A percentile compares a stretch with the other conserved stretches of the same genome.
These are phyloP conservation scores for Fusarium concolor DNA, from an alignment of 2,329 filamentous ascomycete species.

Conservation along the genomic window DNA sequence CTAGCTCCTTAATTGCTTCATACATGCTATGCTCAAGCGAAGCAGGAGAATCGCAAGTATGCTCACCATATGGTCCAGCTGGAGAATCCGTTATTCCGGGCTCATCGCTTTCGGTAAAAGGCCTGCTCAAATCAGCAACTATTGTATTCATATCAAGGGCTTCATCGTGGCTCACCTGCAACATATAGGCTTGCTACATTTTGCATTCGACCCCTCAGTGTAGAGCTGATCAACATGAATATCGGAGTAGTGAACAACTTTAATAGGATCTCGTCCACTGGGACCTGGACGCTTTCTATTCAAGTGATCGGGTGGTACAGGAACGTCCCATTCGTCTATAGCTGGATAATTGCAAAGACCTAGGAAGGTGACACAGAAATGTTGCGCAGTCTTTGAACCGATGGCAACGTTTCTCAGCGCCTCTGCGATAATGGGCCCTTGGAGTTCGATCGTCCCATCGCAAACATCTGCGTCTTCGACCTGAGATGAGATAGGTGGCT, in stretches of 20 bases:
- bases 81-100: conserved; percentile 62
- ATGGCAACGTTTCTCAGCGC: conserved; percentile 60
- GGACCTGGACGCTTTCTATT: conserved; percentile 52
- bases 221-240: conserved; percentile 70
- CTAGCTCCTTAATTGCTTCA: conserved; percentile 59
- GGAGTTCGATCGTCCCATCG: conserved; percentile 61
- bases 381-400: conserved; percentile 61
- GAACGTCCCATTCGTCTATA: conserved; percentile 56
- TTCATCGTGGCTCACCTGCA: conserved; percentile 56
- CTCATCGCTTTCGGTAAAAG: conserved; percentile 59
- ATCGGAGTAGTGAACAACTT: conserved; percentile 70
- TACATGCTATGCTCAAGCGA: conserved; percentile 67
- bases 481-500: conserved; percentile 42
- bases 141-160: too few relatives aligned
- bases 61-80: conserved; percentile 64
- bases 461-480: conserved; percentile 67
- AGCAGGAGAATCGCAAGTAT: conserved; percentile 64
- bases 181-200: conserved; percentile 70
- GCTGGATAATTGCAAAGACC: conserved; percentile 64
- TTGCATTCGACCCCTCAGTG: conserved; percentile 62
- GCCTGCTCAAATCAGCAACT: conserved; percentile 43
- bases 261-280: conserved; percentile 60
- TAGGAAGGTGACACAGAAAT: conserved; percentile 65
- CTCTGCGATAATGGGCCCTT: conserved; percentile 65
- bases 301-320: conserved; percentile 58